Conservation (phyloP, 2,329 filamentous ascomycete genomes). For the Phialophora macrospora region DNA sequence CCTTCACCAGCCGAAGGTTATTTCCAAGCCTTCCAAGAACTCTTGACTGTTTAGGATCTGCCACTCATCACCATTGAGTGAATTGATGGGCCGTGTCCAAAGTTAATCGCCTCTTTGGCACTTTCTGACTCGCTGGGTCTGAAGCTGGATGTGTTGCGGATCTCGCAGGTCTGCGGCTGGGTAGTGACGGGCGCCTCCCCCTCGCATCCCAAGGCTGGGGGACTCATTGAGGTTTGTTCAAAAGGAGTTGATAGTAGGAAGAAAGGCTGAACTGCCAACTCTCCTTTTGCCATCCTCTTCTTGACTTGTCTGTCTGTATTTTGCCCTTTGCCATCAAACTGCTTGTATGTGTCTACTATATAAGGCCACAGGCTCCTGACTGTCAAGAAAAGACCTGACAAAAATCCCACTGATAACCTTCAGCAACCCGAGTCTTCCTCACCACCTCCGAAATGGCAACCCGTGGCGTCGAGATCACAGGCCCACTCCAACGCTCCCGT, state of each 20-base stretch:
- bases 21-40: constrained; percentile 6
- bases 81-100: not conserved
- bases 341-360: not conserved
- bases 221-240: not conserved
- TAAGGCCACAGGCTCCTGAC: not conserved
- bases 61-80: not conserved
- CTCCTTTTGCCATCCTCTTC: not conserved
- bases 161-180: not conserved
- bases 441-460: constrained; percentile 8
- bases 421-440: not conserved
- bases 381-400: not conserved
- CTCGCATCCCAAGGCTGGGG: not conserved
- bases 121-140: not conserved
- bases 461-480: constrained; percentile 7
- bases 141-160: constrained; percentile 5
- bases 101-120: not conserved
- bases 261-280: not conserved
- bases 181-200: not conserved
- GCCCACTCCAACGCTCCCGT: constrained; percentile 8
- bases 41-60: constrained; percentile 6
- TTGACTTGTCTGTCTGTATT: not conserved
- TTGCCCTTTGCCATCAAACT: not conserved
- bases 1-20: not conserved
- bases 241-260: not conserved
- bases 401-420: not conserved